Conservation (phyloP, 441 rosid species). For the Pelargonium exstipulatum region DNA sequence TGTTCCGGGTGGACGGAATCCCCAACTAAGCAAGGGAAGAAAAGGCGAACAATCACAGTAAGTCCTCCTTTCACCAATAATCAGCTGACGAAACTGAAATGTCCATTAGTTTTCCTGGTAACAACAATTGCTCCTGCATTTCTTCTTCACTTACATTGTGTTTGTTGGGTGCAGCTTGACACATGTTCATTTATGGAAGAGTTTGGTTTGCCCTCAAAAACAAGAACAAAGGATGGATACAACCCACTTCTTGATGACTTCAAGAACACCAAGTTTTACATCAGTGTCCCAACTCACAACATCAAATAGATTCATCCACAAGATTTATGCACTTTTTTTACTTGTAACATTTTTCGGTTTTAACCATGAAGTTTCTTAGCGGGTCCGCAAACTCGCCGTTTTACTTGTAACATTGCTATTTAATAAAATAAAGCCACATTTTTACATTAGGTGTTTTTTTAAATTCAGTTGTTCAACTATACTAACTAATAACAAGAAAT, state of each 20-base stretch:
- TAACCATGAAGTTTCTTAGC: no score
- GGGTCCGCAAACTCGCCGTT: no score
- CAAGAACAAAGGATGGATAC: slow-evolving; percentile 88
- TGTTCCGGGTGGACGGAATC: slow-evolving; percentile 73
- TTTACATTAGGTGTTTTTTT: no score
- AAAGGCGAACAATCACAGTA: slow-evolving; percentile 80
- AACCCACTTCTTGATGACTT: slow-evolving; percentile 94
- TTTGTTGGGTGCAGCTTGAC: slow-evolving; percentile 47
- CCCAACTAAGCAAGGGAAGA: slow-evolving; percentile 61
- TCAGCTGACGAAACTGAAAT: no score
- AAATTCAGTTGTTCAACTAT: no score
- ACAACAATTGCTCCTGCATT: neutral
- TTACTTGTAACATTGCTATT: no score
- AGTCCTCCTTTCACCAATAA: slow-evolving; percentile 23
- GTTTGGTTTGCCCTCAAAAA: slow-evolving; percentile 81
- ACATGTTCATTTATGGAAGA: slow-evolving; percentile 93
- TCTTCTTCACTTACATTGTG: no score
- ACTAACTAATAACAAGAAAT: no score
- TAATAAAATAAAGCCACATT: no score
- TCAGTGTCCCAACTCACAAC: slow-evolving; percentile 92
- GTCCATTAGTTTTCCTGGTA: no score
- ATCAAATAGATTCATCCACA: slow-evolving; percentile 38
- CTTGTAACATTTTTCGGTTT: no score
- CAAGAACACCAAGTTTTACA: slow-evolving; percentile 83
- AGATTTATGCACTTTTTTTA: no score